Conservation (phyloP, 805 yeast genomes). For the Wickerhamiella sorbophila region DNA sequence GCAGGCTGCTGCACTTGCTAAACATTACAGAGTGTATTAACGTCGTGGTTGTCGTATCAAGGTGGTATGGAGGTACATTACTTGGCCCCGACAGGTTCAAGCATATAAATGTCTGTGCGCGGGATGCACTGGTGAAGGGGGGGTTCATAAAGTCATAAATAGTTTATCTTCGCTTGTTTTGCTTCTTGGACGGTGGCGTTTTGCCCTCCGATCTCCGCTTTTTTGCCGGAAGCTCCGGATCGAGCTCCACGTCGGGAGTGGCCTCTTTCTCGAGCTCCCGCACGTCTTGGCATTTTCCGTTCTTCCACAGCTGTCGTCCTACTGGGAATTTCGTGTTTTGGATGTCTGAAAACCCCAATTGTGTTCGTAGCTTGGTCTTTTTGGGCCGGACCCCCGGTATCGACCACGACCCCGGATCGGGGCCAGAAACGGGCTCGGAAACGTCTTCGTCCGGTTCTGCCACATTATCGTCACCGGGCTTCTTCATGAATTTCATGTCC, state of each 20-base stretch:
- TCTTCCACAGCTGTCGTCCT: slow-evolving; percentile 7
- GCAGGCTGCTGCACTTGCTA: slow-evolving; percentile 64
- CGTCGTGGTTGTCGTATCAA: slow-evolving; percentile 68
- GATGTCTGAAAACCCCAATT: neutral
- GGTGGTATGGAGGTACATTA: slow-evolving; percentile 91
- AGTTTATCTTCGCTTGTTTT: neutral
- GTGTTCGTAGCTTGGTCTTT: neutral
- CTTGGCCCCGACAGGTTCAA: slow-evolving; percentile 84
- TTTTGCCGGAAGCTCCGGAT: neutral
- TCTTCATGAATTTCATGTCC: slow-evolving; percentile 20
- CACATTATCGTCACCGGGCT: neutral
- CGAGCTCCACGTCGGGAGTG: slow-evolving; percentile 3
- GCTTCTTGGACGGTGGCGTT: neutral
- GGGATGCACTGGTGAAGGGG: slow-evolving; percentile 67
- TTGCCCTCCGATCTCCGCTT: neutral
- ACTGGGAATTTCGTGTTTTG: neutral
- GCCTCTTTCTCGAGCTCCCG: slow-evolving; percentile 3
- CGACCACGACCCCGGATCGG: neutral
- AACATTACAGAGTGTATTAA: slow-evolving; percentile 61
- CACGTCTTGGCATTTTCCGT: slow-evolving; percentile 7
- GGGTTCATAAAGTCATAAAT: slow-evolving; percentile 28
- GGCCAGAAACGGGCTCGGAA: neutral
- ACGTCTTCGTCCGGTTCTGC: neutral
- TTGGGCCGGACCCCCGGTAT: neutral
- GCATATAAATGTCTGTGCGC: slow-evolving; percentile 78